Conservation (phyloP, 2,329 filamentous ascomycete genomes). For the Botrytis sinoallii region DNA sequence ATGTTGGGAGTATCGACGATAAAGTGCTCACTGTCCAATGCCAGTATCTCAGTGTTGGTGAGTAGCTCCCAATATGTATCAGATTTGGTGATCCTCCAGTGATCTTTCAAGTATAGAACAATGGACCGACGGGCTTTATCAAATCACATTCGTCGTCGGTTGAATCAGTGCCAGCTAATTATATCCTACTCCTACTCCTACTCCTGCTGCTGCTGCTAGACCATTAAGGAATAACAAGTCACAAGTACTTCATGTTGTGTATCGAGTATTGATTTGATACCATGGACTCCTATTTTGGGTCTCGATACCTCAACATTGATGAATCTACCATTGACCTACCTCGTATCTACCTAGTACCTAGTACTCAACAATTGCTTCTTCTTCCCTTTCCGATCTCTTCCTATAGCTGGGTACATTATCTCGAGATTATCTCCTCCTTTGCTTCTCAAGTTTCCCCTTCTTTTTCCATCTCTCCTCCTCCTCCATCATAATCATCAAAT, state of each 20-base stretch:
- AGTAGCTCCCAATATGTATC: not conserved
- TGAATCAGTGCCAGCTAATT: not conserved
- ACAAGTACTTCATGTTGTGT: conserved; percentile 1
- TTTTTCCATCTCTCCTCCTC: not conserved
- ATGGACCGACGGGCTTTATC: not conserved
- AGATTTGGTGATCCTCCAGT: not conserved
- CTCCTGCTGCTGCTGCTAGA: not conserved
- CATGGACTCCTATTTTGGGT: not conserved
- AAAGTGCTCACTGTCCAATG: not conserved
- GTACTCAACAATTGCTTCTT: not conserved
- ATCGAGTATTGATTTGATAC: not conserved
- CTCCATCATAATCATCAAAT: not conserved
- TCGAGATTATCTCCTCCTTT: not conserved
- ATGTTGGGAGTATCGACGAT: not conserved
- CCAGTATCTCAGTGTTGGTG: not conserved
- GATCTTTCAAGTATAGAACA: not conserved
- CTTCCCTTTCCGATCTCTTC: not conserved
- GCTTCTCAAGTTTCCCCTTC: not conserved
- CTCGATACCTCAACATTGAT: not conserved
- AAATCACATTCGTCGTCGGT: not conserved
- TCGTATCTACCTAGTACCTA: not conserved
- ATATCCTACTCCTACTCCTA: not conserved
- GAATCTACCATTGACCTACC: not conserved
- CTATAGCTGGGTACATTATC: not conserved
- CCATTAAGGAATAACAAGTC: not conserved